Evolutionary conservation across 225 moss, liverwort and hornwort species (phyloP).

Genomic region (Polytrichum formosum): DNA sequence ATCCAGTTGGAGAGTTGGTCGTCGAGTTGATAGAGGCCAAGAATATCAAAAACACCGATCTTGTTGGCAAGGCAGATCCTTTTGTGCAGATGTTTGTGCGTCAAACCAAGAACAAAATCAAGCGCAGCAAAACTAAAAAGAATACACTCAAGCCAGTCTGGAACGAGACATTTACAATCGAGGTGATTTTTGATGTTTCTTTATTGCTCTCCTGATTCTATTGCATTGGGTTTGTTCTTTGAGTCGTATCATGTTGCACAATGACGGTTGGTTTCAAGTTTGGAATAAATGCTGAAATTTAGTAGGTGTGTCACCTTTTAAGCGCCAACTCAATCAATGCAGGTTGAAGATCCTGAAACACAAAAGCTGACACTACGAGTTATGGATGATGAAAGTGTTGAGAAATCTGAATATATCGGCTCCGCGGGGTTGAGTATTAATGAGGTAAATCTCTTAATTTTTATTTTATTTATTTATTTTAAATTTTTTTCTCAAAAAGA

Average conservation of each 20-base stretch:
- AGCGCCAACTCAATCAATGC: not conserved
- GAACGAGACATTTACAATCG: slow-evolving; percentile 70
- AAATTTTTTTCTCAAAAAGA: no score
- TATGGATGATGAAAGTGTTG: slow-evolving; percentile 84
- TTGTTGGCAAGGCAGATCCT: slow-evolving; percentile 83
- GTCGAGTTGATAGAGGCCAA: slow-evolving; percentile 65
- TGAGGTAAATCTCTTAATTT: slow-evolving; percentile 24
- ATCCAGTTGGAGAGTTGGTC: slow-evolving; percentile 59
- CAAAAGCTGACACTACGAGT: slow-evolving; percentile 71
- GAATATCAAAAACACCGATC: slow-evolving; percentile 78
- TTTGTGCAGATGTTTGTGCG: slow-evolving; percentile 78
- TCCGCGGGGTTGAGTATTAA: slow-evolving; percentile 33
- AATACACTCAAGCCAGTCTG: slow-evolving; percentile 71
- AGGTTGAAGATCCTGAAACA: slow-evolving; percentile 74
- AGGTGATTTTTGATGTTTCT: slow-evolving; percentile 31
- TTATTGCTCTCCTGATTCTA: not conserved
- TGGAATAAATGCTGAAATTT: no score
- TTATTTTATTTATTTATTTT: no score
- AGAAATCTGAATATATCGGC: slow-evolving; percentile 77
- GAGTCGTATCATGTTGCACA: no score
- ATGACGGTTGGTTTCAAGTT: no score
- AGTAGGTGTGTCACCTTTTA: no score
- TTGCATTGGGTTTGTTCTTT: no score
- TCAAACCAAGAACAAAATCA: slow-evolving; percentile 66
- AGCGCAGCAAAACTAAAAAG: slow-evolving; percentile 51